Conservation (phyloP, 2,329 filamentous ascomycete genomes). For the Teratosphaeria viscida region DNA sequence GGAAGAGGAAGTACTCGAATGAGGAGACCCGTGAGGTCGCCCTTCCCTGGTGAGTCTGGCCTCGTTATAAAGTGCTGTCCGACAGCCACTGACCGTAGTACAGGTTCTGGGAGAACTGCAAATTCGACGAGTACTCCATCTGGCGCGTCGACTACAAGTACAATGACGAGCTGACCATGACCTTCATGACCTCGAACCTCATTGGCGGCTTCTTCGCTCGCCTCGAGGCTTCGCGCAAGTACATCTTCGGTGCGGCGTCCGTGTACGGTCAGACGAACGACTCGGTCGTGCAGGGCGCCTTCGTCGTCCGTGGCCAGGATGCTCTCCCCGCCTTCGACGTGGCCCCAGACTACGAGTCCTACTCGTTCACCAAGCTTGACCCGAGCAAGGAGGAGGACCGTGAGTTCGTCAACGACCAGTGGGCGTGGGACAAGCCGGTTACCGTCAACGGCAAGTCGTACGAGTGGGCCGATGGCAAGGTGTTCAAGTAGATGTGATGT, state of each 20-base stretch:
- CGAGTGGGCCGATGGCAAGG: constrained; percentile 83
- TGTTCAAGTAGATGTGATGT: constrained; percentile 75
- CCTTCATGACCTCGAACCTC: constrained; percentile 99
- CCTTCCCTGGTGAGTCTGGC: constrained; percentile 57
- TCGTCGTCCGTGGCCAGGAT: constrained; percentile 89
- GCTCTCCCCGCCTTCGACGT: constrained; percentile 82
- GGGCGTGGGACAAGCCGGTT: constrained; percentile 84
- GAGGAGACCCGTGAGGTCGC: constrained; percentile 70
- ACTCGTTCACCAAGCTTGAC: constrained; percentile 94
- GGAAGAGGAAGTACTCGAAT: constrained; percentile 98
- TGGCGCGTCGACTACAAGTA: constrained; percentile 98
- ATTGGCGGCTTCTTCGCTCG: constrained; percentile 95
- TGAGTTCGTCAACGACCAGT: constrained; percentile 75
- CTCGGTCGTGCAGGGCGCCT: constrained; percentile 85
- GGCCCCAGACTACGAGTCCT: constrained; percentile 94
- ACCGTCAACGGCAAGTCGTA: constrained; percentile 77
- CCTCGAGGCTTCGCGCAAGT: constrained; percentile 96
- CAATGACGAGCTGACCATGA: constrained; percentile 91
- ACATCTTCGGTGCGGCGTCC: constrained; percentile 81
- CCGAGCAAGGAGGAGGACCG: constrained; percentile 72
- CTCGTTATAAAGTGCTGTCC: neutral
- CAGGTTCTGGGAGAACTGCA: constrained; percentile 86
- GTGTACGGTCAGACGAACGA: constrained; percentile 85
- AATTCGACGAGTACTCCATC: constrained; percentile 89
- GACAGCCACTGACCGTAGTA: neutral